These are phyloP conservation scores for Candida wancherniae DNA, from an alignment of 805 yeast genomes.

Conservation along the genomic window DNA sequence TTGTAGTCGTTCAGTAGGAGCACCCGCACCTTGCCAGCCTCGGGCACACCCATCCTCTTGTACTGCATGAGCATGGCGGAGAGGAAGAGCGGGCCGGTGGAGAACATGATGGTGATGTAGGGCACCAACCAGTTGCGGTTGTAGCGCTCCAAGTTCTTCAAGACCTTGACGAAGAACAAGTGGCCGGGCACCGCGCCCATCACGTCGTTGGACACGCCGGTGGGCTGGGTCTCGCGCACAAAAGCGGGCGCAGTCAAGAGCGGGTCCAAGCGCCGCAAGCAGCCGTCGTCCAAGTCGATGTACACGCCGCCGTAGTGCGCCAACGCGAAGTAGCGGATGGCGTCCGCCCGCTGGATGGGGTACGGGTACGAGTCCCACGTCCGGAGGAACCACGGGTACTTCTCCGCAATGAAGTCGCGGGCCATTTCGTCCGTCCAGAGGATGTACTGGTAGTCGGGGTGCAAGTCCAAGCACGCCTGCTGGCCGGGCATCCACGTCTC, in stretches of 20 bases:
- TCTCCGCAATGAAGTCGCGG: conserved; percentile 67
- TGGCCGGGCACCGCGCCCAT: conserved; percentile 87
- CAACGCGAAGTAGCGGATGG: conserved; percentile 79
- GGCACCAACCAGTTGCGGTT: conserved; percentile 75
- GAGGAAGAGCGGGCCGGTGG: conserved; percentile 87
- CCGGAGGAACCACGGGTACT: conserved; percentile 80
- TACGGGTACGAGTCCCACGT: conserved; percentile 75
- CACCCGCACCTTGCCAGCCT: conserved; percentile 60
- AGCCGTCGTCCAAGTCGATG: conserved; percentile 87
- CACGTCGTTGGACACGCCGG: conserved; percentile 89
- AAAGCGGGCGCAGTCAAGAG: conserved; percentile 77
- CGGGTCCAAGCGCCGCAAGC: conserved; percentile 74
- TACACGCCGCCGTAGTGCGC: conserved; percentile 86
- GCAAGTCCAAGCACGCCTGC: conserved; percentile 66
- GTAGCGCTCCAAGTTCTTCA: conserved; percentile 59
- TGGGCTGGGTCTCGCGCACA: conserved; percentile 81
- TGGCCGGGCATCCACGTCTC: conserved; percentile 79
- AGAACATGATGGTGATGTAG: conserved; percentile 85
- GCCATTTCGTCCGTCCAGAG: conserved; percentile 89
- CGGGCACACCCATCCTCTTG: conserved; percentile 73
- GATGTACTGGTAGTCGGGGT: conserved; percentile 84
- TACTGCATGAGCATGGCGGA: conserved; percentile 86
- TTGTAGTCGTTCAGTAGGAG: conserved; percentile 72
- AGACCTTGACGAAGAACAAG: conserved; percentile 72
- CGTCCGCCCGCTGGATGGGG: conserved; percentile 88